Evolutionary conservation across 2,329 filamentous ascomycete species (phyloP), one percentile per base, ranked within the genome.

Genomic region (Lasiodiplodia citricola): DNA sequence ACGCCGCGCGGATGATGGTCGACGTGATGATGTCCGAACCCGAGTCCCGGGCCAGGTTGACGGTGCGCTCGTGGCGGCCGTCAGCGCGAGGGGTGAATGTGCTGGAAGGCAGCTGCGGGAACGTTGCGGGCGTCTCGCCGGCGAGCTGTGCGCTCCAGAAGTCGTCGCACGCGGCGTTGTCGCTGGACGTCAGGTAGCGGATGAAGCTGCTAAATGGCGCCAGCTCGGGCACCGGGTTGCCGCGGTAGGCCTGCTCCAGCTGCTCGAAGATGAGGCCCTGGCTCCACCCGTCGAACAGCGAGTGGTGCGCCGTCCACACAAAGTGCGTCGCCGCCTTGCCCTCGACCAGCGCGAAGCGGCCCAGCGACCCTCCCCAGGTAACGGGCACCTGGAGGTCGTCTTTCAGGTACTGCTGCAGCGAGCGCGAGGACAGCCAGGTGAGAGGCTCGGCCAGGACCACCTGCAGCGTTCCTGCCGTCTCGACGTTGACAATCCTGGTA

Each of bases 401-500:
- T 8, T 71, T 73, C 56, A 79, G 73, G 31, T 78, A 74, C 41
- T 73, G 69, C 6, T 60, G 18, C 44, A 54, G 18, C 25, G 18
- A 28, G 21, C 13, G 7, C 37, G 25, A 7, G 31, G 23, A 4
- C 31, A 44, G 13, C 63, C 44, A 78, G 25, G 70, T 28, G 1
- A 72, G 67, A 7, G 63, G 65, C 28, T 75, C 74, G 25, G 72
- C 72, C 23, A 78, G 55, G 1, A 78, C 77, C 31, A 77, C 74
- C 57, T 79, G 77, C 5, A 79, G 23, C 62, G 21, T 76, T 76
- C 64, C 70, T 70, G 25, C 74, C 68, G 28, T 77, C 75, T n/a
- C 73, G 74, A 55, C 74, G 74, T 78, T 73, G 54, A 79, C 72
- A 41, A 79, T 73, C 7, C 84, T 80, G 35, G 85, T 86, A 21